phyloP scores from a whole-genome alignment of 2,329 filamentous ascomycete species.

The Apiospora rasikravindrae region DNA sequence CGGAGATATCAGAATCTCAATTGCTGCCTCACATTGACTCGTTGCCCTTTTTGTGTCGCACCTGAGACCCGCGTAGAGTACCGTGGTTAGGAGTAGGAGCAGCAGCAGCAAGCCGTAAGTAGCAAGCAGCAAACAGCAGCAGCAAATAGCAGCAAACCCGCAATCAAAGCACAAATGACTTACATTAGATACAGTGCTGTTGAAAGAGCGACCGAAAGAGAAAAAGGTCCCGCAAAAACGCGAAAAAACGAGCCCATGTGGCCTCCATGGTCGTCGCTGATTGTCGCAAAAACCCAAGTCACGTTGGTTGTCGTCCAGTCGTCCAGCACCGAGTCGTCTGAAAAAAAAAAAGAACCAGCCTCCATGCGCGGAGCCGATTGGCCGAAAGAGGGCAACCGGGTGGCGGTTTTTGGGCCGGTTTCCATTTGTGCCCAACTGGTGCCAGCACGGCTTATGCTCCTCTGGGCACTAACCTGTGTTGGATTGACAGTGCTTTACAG shows the following conservation, averaged over 20 bases:
- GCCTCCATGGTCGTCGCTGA: constrained; percentile 2
- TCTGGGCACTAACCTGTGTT: too few species aligned
- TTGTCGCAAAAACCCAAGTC: constrained; percentile 14
- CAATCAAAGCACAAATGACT: constrained; percentile 4
- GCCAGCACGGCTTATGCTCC: not conserved
- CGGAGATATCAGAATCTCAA: not conserved
- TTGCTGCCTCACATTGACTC: constrained; percentile 13
- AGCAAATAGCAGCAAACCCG: constrained; percentile 11
- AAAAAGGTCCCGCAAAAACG: not conserved
- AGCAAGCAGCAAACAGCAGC: not conserved
- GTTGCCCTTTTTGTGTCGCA: not conserved
- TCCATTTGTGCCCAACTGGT: constrained; percentile 13
- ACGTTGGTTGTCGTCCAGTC: not conserved
- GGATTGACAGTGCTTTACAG: too few species aligned
- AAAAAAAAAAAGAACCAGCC: not conserved
- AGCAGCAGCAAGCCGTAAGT: not conserved
- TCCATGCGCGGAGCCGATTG: not conserved
- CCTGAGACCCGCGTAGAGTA: not conserved
- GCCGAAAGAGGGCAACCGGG: not conserved
- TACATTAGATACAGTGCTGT: not conserved
- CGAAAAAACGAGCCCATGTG: not conserved
- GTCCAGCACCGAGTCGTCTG: not conserved
- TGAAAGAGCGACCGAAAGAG: not conserved
- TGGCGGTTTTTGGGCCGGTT: not conserved
- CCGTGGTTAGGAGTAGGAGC: too few species aligned